These are phyloP conservation scores for Symmetrospora coprosmae DNA, from an alignment of 768 basidiomycete genomes.

Conservation along the genomic window DNA sequence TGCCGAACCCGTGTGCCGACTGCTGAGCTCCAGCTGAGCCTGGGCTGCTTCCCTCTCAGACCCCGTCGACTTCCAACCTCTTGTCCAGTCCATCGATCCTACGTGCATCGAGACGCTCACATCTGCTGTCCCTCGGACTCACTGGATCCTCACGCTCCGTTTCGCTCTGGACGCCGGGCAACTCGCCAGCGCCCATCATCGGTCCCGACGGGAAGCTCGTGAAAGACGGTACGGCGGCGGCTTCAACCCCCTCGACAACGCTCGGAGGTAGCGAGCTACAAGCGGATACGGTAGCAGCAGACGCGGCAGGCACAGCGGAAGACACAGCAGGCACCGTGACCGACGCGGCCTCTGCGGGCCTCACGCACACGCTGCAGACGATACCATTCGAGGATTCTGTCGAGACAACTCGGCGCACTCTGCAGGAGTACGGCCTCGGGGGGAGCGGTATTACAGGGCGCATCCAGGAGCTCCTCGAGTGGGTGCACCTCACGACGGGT, in stretches of 20 bases:
- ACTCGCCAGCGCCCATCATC: conserved; percentile 15
- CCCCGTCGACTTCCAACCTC: no score
- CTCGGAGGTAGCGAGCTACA: no score
- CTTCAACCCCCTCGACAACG: no score
- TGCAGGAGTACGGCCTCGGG: conserved; percentile 25
- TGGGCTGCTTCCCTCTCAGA: no score
- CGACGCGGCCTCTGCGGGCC: background rate
- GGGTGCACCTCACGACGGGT: conserved; percentile 35
- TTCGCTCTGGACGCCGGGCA: conserved; percentile 6
- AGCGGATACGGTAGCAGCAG: background rate
- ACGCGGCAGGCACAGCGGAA: background rate
- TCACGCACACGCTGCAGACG: background rate
- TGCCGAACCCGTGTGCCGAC: no score
- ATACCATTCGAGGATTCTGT: conserved; percentile 8
- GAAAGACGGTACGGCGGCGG: background rate
- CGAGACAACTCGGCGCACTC: conserved; percentile 1
- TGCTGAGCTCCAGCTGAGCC: no score
- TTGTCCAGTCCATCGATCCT: no score
- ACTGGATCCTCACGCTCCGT: no score
- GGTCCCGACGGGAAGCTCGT: conserved; percentile 12
- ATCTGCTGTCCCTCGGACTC: no score
- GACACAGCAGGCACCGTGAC: background rate
- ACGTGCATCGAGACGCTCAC: no score
- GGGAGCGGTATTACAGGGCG: conserved; percentile 28
- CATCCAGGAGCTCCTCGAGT: conserved; percentile 37